A percentile compares a stretch with the other conserved stretches of the same genome.
phyloP scores from a whole-genome alignment of 495 filamentous ascomycete species.

The Tuber brumale region DNA sequence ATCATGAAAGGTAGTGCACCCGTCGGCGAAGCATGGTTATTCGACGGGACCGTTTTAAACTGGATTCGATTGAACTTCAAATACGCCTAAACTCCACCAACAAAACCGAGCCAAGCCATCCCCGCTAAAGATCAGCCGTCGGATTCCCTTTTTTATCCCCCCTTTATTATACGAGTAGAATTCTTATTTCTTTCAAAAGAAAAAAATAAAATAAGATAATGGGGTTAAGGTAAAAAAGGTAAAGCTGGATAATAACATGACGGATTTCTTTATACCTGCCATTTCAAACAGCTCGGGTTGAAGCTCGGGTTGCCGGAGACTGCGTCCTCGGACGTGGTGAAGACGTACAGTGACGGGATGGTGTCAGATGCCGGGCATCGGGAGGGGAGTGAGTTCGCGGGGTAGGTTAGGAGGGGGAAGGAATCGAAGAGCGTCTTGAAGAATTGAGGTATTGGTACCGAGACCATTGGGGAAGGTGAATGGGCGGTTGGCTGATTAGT shows the following conservation, averaged over 20 bases:
- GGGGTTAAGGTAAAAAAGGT: background rate
- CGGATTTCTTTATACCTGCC: conserved; percentile 60
- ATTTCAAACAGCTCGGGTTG: conserved; percentile 91
- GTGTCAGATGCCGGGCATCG: conserved; percentile 53
- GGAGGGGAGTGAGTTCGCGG: conserved; percentile 68
- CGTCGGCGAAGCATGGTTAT: conserved; percentile 86
- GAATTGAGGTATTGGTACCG: background rate
- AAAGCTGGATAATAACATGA: background rate
- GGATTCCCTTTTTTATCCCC: background rate
- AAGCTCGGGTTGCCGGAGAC: conserved; percentile 62
- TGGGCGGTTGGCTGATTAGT: background rate
- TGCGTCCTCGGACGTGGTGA: conserved; percentile 62
- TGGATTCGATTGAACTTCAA: conserved; percentile 66
- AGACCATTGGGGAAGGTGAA: background rate
- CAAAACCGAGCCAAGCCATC: conserved; percentile 13
- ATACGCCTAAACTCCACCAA: conserved; percentile 58
- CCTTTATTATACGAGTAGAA: background rate
- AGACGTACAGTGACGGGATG: conserved; percentile 65
- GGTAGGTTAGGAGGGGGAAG: conserved; percentile 72
- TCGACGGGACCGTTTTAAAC: conserved; percentile 66
- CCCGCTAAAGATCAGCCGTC: background rate
- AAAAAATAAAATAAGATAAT: background rate
- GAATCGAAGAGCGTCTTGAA: conserved; percentile 68
- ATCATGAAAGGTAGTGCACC: conserved; percentile 84
- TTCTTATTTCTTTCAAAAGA: background rate